Evolutionary conservation across 2,329 filamentous ascomycete genomes (phyloP).

Genomic region (Didymella exigua): DNA sequence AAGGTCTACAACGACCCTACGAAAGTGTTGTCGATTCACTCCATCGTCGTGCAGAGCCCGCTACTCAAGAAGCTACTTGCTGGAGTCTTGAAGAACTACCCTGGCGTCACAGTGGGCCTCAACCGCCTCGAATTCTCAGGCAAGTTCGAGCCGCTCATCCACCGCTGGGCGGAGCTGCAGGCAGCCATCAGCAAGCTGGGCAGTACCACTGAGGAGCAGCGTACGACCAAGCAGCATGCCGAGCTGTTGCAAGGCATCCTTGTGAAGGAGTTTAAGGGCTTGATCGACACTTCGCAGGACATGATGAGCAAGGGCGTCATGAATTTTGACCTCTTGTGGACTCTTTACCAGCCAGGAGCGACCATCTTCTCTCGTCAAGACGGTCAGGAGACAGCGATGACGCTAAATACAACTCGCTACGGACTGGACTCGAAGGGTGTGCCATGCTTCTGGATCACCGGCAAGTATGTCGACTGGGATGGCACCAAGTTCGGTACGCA

Average conservation of each 20-base stretch:
- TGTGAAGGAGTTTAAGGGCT: conserved; percentile 46
- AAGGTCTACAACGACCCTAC: conserved; percentile 54
- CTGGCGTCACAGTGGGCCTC: conserved; percentile 64
- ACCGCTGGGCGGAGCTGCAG: conserved; percentile 61
- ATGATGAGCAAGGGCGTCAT: conserved; percentile 45
- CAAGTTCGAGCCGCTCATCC: conserved; percentile 68
- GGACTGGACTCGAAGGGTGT: conserved; percentile 22
- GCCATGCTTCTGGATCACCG: conserved; percentile 27
- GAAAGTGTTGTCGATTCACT: conserved; percentile 66
- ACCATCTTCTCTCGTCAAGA: conserved; percentile 32
- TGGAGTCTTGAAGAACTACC: conserved; percentile 62
- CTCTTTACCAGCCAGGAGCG: conserved; percentile 47
- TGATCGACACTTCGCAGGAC: conserved; percentile 48
- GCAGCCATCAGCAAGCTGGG: conserved; percentile 8
- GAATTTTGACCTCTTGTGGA: conserved; percentile 51
- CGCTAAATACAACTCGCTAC: conserved; percentile 22
- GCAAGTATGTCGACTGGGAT: conserved; percentile 42
- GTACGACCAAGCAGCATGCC: conserved; percentile 41
- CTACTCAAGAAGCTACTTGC: conserved; percentile 63
- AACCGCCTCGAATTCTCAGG: conserved; percentile 65
- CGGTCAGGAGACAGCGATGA: conserved; percentile 23
- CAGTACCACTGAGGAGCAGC: conserved; percentile 22
- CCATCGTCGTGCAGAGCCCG: conserved; percentile 68
- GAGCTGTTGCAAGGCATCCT: conserved; percentile 47
- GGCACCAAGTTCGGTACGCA: conserved; percentile 37